phyloP scores from a whole-genome alignment of 345 rosid species.

The Geranium rotundifolium region DNA sequence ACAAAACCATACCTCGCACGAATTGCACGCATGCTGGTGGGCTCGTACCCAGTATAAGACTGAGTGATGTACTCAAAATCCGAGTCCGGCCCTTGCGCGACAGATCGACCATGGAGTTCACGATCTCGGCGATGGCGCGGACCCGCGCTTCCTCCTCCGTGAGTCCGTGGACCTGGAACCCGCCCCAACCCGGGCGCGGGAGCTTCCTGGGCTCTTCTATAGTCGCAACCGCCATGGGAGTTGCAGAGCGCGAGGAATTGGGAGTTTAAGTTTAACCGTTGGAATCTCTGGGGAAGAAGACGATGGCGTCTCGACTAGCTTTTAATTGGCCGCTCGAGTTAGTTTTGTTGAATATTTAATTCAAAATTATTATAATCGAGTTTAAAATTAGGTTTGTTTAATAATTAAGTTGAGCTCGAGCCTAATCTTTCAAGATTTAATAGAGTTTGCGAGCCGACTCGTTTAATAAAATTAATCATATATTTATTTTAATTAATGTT shows the following conservation, averaged over 20 bases:
- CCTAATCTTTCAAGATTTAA: too few relatives aligned
- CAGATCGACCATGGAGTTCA: slow-evolving; percentile 79
- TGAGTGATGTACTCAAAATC: slow-evolving; percentile 98
- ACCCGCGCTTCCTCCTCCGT: slow-evolving; percentile 95
- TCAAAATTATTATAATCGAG: too few relatives aligned
- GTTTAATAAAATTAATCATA: too few relatives aligned
- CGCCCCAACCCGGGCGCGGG: slow-evolving; percentile 88
- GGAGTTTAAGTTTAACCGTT: not conserved
- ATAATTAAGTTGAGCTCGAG: too few relatives aligned
- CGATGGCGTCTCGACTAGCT: not conserved
- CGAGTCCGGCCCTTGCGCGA: slow-evolving; percentile 88
- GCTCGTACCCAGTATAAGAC: slow-evolving; percentile 97
- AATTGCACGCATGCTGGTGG: slow-evolving; percentile 98
- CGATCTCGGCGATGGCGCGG: slow-evolving; percentile 90
- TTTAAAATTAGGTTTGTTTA: too few relatives aligned
- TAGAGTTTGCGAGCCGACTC: too few relatives aligned
- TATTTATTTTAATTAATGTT: too few relatives aligned
- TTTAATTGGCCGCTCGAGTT: too few relatives aligned
- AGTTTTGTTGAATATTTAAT: too few relatives aligned
- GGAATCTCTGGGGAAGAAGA: not conserved
- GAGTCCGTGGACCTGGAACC: slow-evolving; percentile 66
- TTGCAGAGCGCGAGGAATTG: not conserved
- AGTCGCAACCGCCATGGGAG: slow-evolving; percentile 51
- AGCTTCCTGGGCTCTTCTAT: slow-evolving; percentile 41
- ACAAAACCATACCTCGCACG: slow-evolving; percentile 64